Percentiles rank a stretch among this genome's conserved stretches.
These are phyloP conservation scores for Physcomitrellopsis africana DNA, from an alignment of 225 moss, liverwort and hornwort genomes.

Conservation along the genomic window DNA sequence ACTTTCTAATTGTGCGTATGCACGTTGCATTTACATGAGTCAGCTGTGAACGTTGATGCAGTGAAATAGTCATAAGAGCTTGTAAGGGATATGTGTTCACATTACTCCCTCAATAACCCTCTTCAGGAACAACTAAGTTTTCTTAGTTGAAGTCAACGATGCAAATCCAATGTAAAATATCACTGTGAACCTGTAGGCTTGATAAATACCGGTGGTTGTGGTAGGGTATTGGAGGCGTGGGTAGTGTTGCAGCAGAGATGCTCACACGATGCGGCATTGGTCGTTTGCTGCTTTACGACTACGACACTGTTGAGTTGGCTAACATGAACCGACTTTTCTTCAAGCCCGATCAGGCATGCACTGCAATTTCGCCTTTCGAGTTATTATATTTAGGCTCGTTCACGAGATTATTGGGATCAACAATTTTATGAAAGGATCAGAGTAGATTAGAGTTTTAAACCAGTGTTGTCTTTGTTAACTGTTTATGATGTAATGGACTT, in stretches of 20 bases:
- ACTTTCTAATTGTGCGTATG: neutral
- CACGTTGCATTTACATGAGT: neutral
- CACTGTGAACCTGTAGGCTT: neutral
- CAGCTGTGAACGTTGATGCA: neutral
- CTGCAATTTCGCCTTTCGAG: neutral
- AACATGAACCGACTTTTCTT: slow-evolving; percentile 99
- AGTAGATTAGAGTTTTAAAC: slow-evolving; percentile 4
- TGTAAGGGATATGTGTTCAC: neutral
- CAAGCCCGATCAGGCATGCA: slow-evolving; percentile 87
- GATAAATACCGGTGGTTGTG: slow-evolving; percentile 32
- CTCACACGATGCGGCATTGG: slow-evolving; percentile 97
- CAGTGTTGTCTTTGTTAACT: neutral
- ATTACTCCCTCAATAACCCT: neutral
- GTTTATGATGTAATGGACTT: slow-evolving; percentile 11
- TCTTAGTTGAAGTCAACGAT: neutral
- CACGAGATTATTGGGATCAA: neutral
- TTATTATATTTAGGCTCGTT: too few species aligned
- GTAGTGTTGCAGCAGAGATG: slow-evolving; percentile 99
- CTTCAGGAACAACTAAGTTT: neutral
- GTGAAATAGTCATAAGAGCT: neutral
- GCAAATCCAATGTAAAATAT: neutral
- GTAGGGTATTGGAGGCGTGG: slow-evolving; percentile 95
- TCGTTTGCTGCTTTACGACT: slow-evolving; percentile 92
- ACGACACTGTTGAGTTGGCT: slow-evolving; percentile 97
- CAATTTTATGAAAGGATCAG: slow-evolving; percentile 4